phyloP scores from a whole-genome alignment of 73 alveolate genomes.

The Paramecium sonneborni region DNA sequence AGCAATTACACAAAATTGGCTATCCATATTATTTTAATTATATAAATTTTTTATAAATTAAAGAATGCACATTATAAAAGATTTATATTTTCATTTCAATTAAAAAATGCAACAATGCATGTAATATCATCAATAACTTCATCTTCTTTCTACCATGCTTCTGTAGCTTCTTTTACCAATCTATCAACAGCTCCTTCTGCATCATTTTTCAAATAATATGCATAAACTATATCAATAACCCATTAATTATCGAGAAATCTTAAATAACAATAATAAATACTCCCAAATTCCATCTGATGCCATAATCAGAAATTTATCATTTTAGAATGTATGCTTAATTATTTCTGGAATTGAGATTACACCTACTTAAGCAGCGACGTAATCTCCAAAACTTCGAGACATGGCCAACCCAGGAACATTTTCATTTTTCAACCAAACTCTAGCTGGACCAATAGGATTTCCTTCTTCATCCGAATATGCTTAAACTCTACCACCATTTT shows the following conservation, averaged over 20 bases:
- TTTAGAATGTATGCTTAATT: conserved; percentile 70
- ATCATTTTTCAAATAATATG: conserved; percentile 60
- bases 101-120: conserved; percentile 76
- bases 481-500: conserved; percentile 89
- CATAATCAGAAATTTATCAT: conserved; percentile 86
- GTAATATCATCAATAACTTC: conserved; percentile 94
- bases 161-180: conserved; percentile 82
- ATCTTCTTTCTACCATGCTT: conserved; percentile 91
- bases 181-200: conserved; percentile 92
- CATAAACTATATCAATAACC: conserved; percentile 21
- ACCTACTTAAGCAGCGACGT: conserved; percentile 73
- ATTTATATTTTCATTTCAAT: background rate
- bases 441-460: conserved; percentile 86
- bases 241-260: conserved; percentile 58
- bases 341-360: conserved; percentile 72
- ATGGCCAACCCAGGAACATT: conserved; percentile 91
- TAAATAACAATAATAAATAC: conserved; percentile 44
- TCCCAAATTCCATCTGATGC: conserved; percentile 97
- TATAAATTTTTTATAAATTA: no score
- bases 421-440: conserved; percentile 91
- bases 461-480: conserved; percentile 68
- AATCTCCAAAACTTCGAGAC: conserved; percentile 81
- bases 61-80: background rate
- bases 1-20: background rate
- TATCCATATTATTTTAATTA: conserved; percentile 1